Evolutionary conservation across 2,329 filamentous ascomycete species (phyloP).

Genomic region (Ambrosiella beaveri): DNA sequence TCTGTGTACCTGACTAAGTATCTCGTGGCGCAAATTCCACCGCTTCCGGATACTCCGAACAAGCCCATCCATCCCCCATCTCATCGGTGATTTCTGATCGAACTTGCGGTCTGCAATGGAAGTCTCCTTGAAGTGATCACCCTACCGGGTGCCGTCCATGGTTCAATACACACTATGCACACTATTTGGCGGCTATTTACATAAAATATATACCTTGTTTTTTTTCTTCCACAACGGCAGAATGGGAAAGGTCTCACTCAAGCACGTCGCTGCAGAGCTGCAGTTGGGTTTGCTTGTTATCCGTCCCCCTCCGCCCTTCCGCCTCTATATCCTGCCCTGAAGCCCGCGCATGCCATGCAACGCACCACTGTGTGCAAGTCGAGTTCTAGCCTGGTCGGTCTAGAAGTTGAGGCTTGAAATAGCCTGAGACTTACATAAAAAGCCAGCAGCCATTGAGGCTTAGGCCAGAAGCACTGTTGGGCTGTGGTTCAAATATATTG

Average conservation of each 20-base stretch:
- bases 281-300: too few relatives aligned
- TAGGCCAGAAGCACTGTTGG: background rate
- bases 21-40: background rate
- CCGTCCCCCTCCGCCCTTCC: too few relatives aligned
- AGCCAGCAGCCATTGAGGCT: background rate
- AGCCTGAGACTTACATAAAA: background rate
- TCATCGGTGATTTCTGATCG: background rate
- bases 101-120: background rate
- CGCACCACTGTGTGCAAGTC: background rate
- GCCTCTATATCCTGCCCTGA: background rate
- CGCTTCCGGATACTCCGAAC: background rate
- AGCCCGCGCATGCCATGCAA: background rate
- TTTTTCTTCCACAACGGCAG: too few relatives aligned
- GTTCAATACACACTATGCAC: background rate
- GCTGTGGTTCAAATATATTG: background rate
- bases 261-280: too few relatives aligned
- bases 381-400: background rate
- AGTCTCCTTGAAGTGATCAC: background rate
- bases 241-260: too few relatives aligned
- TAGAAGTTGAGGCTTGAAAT: background rate
- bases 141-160: background rate
- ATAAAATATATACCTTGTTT: too few relatives aligned
- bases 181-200: too few relatives aligned
- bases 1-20: background rate
- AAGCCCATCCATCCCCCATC: background rate